phyloP scores from a whole-genome alignment of 495 filamentous ascomycete species.

The Emericellopsis terricola region DNA sequence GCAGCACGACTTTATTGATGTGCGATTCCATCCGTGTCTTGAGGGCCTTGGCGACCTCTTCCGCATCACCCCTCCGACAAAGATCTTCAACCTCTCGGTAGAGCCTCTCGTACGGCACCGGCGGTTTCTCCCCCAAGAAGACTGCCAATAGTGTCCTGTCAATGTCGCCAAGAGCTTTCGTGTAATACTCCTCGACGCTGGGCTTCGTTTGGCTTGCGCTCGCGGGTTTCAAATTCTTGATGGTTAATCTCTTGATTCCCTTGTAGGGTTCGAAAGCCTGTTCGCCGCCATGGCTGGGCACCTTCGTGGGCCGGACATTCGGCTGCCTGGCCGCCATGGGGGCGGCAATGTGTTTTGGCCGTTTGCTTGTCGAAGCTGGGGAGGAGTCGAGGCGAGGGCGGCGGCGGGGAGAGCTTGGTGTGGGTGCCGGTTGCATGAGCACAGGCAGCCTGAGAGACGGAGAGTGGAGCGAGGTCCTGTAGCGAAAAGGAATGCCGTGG shows the following conservation, averaged over 20 bases:
- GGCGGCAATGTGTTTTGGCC: not conserved
- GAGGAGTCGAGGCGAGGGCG: conserved; percentile 1
- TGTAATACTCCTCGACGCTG: conserved; percentile 42
- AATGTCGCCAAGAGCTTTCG: conserved; percentile 50
- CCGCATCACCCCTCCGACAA: conserved; percentile 56
- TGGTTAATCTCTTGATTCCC: conserved; percentile 63
- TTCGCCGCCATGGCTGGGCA: conserved; percentile 16
- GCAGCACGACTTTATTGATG: conserved; percentile 36
- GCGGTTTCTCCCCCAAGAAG: conserved; percentile 42
- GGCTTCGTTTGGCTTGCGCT: conserved; percentile 27
- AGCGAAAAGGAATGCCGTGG: too few relatives aligned
- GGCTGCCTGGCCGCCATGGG: not conserved
- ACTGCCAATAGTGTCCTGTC: conserved; percentile 53
- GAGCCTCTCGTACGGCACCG: conserved; percentile 61
- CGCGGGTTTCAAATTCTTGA: conserved; percentile 65
- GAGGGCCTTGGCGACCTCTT: conserved; percentile 43
- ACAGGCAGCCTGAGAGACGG: not conserved
- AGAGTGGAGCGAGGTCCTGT: too few relatives aligned
- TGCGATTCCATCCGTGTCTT: conserved; percentile 42
- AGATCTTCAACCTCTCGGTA: conserved; percentile 83
- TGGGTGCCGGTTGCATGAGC: conserved; percentile 2
- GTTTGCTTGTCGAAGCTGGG: not conserved
- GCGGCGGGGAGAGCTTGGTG: not conserved
- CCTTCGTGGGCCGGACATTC: conserved; percentile 16
- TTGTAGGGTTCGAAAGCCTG: conserved; percentile 32